phyloP scores from a whole-genome alignment of 2,329 filamentous ascomycete genomes.

The Pseudogymnoascus sp. region DNA sequence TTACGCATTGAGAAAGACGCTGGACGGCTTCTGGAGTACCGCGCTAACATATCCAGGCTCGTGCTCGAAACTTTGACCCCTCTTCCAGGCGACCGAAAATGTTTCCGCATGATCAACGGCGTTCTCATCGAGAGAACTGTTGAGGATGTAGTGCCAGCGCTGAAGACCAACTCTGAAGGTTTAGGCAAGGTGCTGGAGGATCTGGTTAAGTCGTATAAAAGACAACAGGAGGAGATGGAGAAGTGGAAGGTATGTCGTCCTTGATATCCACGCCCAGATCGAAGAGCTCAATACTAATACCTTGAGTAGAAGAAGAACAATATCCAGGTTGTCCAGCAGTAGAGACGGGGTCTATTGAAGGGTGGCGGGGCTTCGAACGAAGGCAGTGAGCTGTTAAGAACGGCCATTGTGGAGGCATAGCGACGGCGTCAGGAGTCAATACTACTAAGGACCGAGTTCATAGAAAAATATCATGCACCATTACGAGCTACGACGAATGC shows the following conservation, averaged over 20 bases:
- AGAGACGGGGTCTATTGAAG: slow-evolving; percentile 12
- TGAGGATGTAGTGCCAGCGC: slow-evolving; percentile 79
- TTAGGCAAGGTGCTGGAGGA: slow-evolving; percentile 91
- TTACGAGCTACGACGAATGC: slow-evolving; percentile 7
- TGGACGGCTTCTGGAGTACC: not conserved
- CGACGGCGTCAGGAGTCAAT: slow-evolving; percentile 10
- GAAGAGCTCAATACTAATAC: not conserved
- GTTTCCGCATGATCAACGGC: slow-evolving; percentile 97
- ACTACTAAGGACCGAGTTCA: slow-evolving; percentile 3
- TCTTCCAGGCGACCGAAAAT: slow-evolving; percentile 79
- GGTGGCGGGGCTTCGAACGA: not conserved
- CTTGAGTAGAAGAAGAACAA: slow-evolving; percentile 74
- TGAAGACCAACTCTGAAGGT: slow-evolving; percentile 90
- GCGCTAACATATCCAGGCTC: slow-evolving; percentile 50
- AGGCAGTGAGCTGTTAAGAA: not conserved
- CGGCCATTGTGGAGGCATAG: not conserved
- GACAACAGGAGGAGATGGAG: slow-evolving; percentile 89
- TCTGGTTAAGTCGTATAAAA: slow-evolving; percentile 91
- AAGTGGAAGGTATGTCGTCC: slow-evolving; percentile 80
- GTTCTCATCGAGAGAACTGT: slow-evolving; percentile 92
- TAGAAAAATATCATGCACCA: slow-evolving; percentile 8
- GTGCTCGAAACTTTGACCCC: slow-evolving; percentile 88
- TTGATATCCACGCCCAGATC: not conserved
- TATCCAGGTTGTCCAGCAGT: slow-evolving; percentile 76
- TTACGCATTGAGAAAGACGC: not conserved